These are phyloP conservation scores for Fusarium sp. DNA, from an alignment of 2,329 filamentous ascomycete genomes.

Conservation along the genomic window DNA sequence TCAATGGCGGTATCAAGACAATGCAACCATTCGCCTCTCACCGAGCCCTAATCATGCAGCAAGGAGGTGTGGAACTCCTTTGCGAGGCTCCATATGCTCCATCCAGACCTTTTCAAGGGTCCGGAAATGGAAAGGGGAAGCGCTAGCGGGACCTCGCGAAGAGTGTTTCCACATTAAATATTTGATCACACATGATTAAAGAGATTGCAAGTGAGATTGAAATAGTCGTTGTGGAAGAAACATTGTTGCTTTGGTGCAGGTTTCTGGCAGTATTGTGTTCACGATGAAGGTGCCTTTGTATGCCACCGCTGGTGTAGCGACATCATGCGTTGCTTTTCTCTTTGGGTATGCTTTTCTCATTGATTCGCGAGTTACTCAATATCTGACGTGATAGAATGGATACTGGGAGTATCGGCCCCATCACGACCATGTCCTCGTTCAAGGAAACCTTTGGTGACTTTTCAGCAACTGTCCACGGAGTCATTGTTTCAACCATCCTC, in stretches of 20 bases:
- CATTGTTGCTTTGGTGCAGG: neutral
- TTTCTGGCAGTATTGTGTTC: neutral
- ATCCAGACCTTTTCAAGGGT: constrained; percentile 6
- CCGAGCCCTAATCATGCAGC: constrained; percentile 12
- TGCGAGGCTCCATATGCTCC: constrained; percentile 20
- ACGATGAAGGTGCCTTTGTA: constrained; percentile 42
- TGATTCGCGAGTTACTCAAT: fast-evolving
- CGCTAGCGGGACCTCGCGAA: neutral
- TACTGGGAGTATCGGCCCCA: constrained; percentile 67
- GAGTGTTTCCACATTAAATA: constrained; percentile 32
- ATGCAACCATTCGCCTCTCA: constrained; percentile 6
- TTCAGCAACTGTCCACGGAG: constrained; percentile 66
- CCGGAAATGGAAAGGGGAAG: constrained; percentile 25
- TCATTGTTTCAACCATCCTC: constrained; percentile 70
- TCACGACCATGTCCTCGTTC: constrained; percentile 69
- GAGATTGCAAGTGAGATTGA: constrained; percentile 5
- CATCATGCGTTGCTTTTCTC: constrained; percentile 48
- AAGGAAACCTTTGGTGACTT: constrained; percentile 61
- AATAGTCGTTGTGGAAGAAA: neutral
- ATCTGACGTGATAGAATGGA: constrained; percentile 41
- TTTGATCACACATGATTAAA: constrained; percentile 32
- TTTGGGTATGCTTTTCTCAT: constrained; percentile 42
- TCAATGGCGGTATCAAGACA: neutral
- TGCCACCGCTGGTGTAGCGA: constrained; percentile 44
- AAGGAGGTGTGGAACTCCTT: constrained; percentile 23